Percentiles rank a stretch among this genome's conserved stretches.
Conservation (phyloP, 1,284 basidiomycete genomes). For the Macrocystidia cucumis region DNA sequence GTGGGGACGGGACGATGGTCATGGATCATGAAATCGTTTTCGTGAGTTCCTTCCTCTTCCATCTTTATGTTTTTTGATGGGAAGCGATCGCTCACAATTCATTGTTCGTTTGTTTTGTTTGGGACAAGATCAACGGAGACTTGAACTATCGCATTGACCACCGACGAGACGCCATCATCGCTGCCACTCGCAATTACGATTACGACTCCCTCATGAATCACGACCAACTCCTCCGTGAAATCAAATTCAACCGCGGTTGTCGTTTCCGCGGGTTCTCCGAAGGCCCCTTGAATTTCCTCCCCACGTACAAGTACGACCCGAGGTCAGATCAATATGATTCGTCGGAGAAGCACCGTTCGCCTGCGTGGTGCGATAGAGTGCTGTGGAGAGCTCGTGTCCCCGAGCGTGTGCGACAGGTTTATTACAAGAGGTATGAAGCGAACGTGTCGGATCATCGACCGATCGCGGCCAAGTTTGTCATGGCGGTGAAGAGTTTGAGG, state of each 20-base stretch:
- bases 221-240: conserved; percentile 89
- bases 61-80: too few species aligned
- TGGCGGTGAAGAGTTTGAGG: conserved; percentile 69
- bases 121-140: conserved; percentile 70
- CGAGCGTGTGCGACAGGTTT: conserved; percentile 50
- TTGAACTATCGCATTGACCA: conserved; percentile 94
- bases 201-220: conserved; percentile 59
- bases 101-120: conserved; percentile 1
- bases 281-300: conserved; percentile 74
- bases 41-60: conserved; percentile 60
- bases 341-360: conserved; percentile 82
- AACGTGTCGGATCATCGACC: conserved; percentile 86
- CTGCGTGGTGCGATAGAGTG: conserved; percentile 96
- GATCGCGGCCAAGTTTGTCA: conserved; percentile 69
- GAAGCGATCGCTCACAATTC: conserved; percentile 1
- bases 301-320: conserved; percentile 96
- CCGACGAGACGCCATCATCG: conserved; percentile 74
- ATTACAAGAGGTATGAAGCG: conserved; percentile 75
- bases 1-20: conserved; percentile 92
- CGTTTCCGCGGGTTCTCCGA: conserved; percentile 81
- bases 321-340: conserved; percentile 76
- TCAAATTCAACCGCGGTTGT: conserved; percentile 81
- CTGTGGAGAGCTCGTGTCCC: conserved; percentile 68
- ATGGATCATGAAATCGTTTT: conserved; percentile 94
- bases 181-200: conserved; percentile 61